Evolutionary conservation across 331 rosid species (phyloP).

Genomic region (Erythrophleum ivorense): DNA sequence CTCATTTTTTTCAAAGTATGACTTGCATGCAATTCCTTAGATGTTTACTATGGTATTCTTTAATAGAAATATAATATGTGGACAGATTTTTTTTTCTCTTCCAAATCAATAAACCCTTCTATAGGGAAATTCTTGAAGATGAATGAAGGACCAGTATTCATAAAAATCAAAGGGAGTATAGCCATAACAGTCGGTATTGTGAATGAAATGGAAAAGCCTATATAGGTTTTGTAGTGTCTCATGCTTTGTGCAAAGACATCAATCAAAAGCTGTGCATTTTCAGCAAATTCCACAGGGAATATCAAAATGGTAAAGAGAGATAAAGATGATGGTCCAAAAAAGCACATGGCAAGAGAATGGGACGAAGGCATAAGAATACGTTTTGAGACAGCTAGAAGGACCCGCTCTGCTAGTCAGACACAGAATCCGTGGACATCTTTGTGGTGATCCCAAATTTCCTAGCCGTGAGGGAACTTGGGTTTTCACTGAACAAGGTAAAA

Average conservation of each 20-base stretch:
- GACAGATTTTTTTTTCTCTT: no score
- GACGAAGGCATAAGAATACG: conserved; percentile 53
- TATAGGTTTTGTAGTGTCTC: background rate
- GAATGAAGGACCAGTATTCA: background rate
- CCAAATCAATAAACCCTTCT: background rate
- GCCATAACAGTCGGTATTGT: background rate
- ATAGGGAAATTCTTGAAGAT: background rate
- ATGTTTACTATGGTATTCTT: no score
- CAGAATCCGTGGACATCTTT: conserved; percentile 15
- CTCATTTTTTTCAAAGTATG: no score
- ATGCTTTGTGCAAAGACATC: background rate
- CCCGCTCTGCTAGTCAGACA: conserved; percentile 27
- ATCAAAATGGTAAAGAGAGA: background rate
- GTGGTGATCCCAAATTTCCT: conserved; percentile 52
- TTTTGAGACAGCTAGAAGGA: conserved; percentile 54
- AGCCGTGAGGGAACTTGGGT: conserved; percentile 23
- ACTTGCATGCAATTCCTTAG: no score
- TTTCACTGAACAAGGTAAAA: conserved; percentile 21
- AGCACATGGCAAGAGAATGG: conserved; percentile 29
- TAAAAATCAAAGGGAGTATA: background rate
- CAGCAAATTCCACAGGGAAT: background rate
- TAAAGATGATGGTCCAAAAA: conserved; percentile 44
- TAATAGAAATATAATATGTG: background rate
- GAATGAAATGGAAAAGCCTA: background rate
- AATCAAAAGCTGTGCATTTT: background rate